These are phyloP conservation scores for Fraxinus quadrangulata DNA, from an alignment of 257 asterid genomes.

Conservation along the genomic window DNA sequence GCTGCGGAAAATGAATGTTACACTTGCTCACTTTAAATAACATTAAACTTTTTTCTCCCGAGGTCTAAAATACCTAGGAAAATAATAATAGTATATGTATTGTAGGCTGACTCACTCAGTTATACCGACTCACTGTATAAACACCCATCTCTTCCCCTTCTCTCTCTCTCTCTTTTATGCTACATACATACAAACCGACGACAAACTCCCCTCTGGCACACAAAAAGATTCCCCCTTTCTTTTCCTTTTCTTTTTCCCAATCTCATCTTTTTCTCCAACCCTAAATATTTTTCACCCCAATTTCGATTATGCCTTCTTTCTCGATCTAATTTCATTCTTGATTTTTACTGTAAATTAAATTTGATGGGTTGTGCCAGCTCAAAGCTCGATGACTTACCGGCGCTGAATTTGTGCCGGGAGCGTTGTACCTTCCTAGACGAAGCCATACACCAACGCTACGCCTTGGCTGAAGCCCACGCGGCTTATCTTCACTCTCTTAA, in stretches of 20 bases:
- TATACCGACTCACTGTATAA: neutral
- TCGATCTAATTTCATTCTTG: slow-evolving; percentile 2
- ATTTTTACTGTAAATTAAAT: neutral
- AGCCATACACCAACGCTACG: slow-evolving; percentile 78
- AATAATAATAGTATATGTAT: neutral
- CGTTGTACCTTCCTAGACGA: slow-evolving; percentile 79
- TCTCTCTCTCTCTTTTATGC: slow-evolving; percentile 30
- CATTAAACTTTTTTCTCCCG: no score
- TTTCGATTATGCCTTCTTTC: slow-evolving; percentile 11
- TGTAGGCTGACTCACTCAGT: neutral
- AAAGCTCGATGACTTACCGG: slow-evolving; percentile 88
- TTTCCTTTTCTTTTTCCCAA: slow-evolving; percentile 35
- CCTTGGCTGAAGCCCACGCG: slow-evolving; percentile 79
- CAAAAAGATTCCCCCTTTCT: slow-evolving; percentile 43
- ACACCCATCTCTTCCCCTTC: slow-evolving; percentile 18
- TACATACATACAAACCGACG: slow-evolving; percentile 48
- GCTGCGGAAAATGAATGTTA: no score
- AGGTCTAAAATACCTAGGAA: no score
- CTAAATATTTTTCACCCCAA: neutral
- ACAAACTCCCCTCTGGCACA: slow-evolving; percentile 50
- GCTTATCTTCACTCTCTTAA: slow-evolving; percentile 75
- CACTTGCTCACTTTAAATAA: no score
- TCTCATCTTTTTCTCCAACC: slow-evolving; percentile 37
- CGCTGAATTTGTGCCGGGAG: slow-evolving; percentile 78
- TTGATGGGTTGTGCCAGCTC: slow-evolving; percentile 85